These are phyloP conservation scores for Lactifluus rugatus DNA, from an alignment of 768 basidiomycete genomes.

Conservation along the genomic window DNA sequence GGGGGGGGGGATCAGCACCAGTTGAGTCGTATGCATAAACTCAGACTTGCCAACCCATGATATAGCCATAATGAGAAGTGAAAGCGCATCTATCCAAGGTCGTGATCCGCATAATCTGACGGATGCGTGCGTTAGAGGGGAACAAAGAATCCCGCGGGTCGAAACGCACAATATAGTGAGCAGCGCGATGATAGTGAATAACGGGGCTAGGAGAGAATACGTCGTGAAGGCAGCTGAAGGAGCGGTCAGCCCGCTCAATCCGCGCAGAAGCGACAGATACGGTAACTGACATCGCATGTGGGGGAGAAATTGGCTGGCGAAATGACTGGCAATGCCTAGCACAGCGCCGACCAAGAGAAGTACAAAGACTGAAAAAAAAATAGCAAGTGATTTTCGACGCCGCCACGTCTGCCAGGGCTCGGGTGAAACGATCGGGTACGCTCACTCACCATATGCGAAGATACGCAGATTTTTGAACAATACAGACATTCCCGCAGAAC, in stretches of 20 bases:
- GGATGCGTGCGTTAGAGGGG: not conserved
- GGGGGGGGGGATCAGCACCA: constrained; percentile 7
- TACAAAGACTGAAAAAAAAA: constrained; percentile 26
- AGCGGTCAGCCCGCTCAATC: not conserved
- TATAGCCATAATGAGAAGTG: constrained; percentile 44
- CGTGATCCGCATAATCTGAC: constrained; percentile 59
- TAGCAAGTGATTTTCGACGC: no score
- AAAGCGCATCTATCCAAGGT: constrained; percentile 50
- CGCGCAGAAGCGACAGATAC: not conserved
- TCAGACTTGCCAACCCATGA: constrained; percentile 65
- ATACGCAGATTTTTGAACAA: constrained; percentile 28
- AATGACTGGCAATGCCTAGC: constrained; percentile 59
- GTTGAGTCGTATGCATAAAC: not conserved
- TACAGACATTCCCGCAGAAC: constrained; percentile 24
- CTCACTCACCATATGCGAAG: constrained; percentile 26
- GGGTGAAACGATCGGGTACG: not conserved
- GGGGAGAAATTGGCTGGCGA: constrained; percentile 60
- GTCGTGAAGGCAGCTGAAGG: constrained; percentile 57
- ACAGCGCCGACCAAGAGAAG: constrained; percentile 39
- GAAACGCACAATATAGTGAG: not conserved
- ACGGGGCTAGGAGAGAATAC: constrained; percentile 56
- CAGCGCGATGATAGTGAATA: constrained; percentile 38
- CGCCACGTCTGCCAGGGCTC: not conserved
- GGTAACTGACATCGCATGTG: constrained; percentile 45
- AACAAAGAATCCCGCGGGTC: not conserved